These are phyloP conservation scores for Fusarium sp. DNA, from an alignment of 2,329 filamentous ascomycete species.

Conservation along the genomic window DNA sequence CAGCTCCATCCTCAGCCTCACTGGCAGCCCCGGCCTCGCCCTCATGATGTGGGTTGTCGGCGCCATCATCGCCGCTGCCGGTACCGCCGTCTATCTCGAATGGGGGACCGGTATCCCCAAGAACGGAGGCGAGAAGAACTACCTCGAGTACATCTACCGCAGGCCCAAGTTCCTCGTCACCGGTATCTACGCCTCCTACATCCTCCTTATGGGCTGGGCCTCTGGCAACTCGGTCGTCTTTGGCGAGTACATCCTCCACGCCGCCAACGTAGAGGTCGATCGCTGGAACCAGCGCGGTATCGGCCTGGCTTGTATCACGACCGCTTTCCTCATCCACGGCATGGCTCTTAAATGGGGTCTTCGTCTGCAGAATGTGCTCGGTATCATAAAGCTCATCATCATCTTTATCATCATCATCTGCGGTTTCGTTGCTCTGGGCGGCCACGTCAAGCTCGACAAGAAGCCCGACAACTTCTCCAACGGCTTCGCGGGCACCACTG, in stretches of 20 bases:
- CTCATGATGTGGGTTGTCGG: constrained; percentile 73
- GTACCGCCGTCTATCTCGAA: constrained; percentile 73
- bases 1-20: constrained; percentile 64
- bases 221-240: constrained; percentile 76
- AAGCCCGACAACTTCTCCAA: constrained; percentile 72
- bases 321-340: constrained; percentile 73
- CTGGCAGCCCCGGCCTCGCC: constrained; percentile 70
- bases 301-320: constrained; percentile 73
- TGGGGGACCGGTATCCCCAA: constrained; percentile 72
- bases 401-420: constrained; percentile 72
- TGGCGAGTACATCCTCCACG: constrained; percentile 75
- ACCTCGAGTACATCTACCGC: constrained; percentile 72
- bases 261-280: constrained; percentile 69
- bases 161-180: constrained; percentile 70
- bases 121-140: constrained; percentile 75
- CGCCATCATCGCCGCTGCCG: constrained; percentile 69
- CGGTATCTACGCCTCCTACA: constrained; percentile 69
- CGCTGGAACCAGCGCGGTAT: constrained; percentile 75
- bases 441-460: constrained; percentile 66
- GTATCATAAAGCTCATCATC: constrained; percentile 73
- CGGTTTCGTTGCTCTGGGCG: constrained; percentile 70
- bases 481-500: constrained; percentile 73
- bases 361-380: constrained; percentile 73
- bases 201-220: constrained; percentile 72
- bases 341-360: constrained; percentile 73